These are phyloP conservation scores for Coemansia sp. DNA, from an alignment of 192 early-diverging fungal genomes.

Conservation along the genomic window DNA sequence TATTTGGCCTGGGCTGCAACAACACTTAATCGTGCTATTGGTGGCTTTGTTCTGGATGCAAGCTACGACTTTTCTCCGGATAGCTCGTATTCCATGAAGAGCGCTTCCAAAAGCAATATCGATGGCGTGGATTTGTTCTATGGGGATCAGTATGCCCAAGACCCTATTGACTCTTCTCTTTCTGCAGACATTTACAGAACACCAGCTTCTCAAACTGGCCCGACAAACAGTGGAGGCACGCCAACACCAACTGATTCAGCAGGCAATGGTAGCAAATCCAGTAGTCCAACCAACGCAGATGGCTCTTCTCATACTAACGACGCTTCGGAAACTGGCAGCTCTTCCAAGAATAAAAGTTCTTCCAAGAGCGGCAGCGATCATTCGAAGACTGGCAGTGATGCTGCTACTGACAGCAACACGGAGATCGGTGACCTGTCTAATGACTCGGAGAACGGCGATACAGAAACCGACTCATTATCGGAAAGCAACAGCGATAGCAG, in stretches of 20 bases:
- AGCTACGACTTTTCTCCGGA: slow-evolving; percentile 18
- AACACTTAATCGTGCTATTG: slow-evolving; percentile 24
- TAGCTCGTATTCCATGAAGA: slow-evolving; percentile 27
- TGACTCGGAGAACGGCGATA: neutral
- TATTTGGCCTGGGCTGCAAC: slow-evolving; percentile 43
- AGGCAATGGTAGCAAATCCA: slow-evolving; percentile 4
- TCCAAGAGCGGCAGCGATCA: neutral
- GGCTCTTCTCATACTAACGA: neutral
- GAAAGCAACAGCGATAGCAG: neutral
- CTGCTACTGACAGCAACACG: neutral
- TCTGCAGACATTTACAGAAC: neutral
- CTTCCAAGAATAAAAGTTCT: neutral
- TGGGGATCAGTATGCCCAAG: slow-evolving; percentile 31
- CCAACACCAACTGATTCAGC: neutral
- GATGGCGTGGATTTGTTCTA: slow-evolving; percentile 22
- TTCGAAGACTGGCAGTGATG: neutral
- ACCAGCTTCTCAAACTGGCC: neutral
- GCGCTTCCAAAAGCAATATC: slow-evolving; percentile 4
- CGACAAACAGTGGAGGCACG: neutral
- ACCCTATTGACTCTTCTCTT: slow-evolving; percentile 16
- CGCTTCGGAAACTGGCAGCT: neutral
- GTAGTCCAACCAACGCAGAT: neutral
- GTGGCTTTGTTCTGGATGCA: slow-evolving; percentile 24
- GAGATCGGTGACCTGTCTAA: neutral
- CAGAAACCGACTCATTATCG: neutral